Evolutionary conservation across 2,329 filamentous ascomycete species (phyloP).

Genomic region (Phyllosticta paracitricarpa): DNA sequence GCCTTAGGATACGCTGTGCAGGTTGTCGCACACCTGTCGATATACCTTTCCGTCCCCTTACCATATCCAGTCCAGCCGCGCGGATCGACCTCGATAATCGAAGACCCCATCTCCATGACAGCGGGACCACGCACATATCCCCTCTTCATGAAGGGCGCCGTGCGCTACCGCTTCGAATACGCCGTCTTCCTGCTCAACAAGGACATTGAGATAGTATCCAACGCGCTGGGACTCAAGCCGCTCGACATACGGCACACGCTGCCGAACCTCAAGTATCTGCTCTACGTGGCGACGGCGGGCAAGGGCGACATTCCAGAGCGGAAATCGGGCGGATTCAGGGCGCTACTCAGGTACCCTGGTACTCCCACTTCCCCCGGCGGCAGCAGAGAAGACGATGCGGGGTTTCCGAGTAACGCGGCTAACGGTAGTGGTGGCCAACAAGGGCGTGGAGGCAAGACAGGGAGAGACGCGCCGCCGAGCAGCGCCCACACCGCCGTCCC

Average conservation of each 20-base stretch:
- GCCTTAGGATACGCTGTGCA: conserved; percentile 73
- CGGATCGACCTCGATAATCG: conserved; percentile 65
- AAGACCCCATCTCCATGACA: conserved; percentile 55
- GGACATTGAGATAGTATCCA: conserved; percentile 64
- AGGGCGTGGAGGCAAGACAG: conserved; percentile 6
- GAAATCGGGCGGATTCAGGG: conserved; percentile 27
- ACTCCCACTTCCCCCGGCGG: neutral
- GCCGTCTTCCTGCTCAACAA: conserved; percentile 96
- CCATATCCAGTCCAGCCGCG: conserved; percentile 69
- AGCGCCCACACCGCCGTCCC: neutral
- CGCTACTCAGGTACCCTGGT: conserved; percentile 14
- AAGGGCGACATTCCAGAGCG: conserved; percentile 47
- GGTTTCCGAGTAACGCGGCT: conserved; percentile 1
- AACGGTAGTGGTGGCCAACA: neutral
- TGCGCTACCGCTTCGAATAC: conserved; percentile 90
- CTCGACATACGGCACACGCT: conserved; percentile 87
- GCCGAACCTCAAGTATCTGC: conserved; percentile 84
- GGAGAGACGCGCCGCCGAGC: neutral
- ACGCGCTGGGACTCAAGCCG: conserved; percentile 61
- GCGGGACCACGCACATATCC: conserved; percentile 53
- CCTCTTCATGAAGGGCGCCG: conserved; percentile 59
- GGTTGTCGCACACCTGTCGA: conserved; percentile 64
- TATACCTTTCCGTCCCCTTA: conserved; percentile 68
- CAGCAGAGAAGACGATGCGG: neutral
- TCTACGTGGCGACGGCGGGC: conserved; percentile 82